Conservation (phyloP, 805 yeast species). For the Nakazawaea holstii region DNA sequence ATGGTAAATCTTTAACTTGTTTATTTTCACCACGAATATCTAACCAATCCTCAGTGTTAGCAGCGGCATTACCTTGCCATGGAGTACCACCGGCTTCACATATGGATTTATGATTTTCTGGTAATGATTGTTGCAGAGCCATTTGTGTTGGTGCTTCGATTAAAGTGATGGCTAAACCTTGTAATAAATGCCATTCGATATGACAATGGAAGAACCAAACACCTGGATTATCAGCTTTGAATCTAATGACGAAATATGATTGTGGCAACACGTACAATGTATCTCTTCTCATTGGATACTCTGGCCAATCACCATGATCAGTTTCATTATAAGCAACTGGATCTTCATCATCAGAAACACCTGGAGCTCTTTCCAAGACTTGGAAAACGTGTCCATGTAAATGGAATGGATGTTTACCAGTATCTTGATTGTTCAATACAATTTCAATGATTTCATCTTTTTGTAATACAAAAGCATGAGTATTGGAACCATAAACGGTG, state of each 20-base stretch:
- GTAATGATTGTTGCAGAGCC: slow-evolving; percentile 54
- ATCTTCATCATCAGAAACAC: slow-evolving; percentile 45
- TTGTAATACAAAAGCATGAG: slow-evolving; percentile 67
- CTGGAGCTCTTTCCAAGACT: slow-evolving; percentile 65
- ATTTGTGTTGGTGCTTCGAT: slow-evolving; percentile 80
- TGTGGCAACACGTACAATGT: slow-evolving; percentile 73
- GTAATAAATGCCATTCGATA: slow-evolving; percentile 96
- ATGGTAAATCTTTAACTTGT: slow-evolving; percentile 64
- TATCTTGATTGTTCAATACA: slow-evolving; percentile 78
- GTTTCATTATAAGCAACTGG: slow-evolving; percentile 55
- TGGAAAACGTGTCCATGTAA: slow-evolving; percentile 94
- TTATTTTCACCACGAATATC: slow-evolving; percentile 72
- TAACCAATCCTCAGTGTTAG: slow-evolving; percentile 53
- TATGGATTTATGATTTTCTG: slow-evolving; percentile 52
- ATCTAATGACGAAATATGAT: slow-evolving; percentile 81
- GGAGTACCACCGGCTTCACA: slow-evolving; percentile 57
- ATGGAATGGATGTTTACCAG: slow-evolving; percentile 97
- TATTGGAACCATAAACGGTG: slow-evolving; percentile 70
- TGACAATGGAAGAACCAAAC: slow-evolving; percentile 99
- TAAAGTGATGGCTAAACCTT: slow-evolving; percentile 79
- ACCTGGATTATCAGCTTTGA: slow-evolving; percentile 93
- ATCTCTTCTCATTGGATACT: slow-evolving; percentile 82
- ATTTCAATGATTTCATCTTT: slow-evolving; percentile 70
- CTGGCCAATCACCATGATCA: slow-evolving; percentile 52
- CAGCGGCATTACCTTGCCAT: slow-evolving; percentile 84